Evolutionary conservation across 805 yeast species (phyloP).

Genomic region (Kodamaea kakaduensis): DNA sequence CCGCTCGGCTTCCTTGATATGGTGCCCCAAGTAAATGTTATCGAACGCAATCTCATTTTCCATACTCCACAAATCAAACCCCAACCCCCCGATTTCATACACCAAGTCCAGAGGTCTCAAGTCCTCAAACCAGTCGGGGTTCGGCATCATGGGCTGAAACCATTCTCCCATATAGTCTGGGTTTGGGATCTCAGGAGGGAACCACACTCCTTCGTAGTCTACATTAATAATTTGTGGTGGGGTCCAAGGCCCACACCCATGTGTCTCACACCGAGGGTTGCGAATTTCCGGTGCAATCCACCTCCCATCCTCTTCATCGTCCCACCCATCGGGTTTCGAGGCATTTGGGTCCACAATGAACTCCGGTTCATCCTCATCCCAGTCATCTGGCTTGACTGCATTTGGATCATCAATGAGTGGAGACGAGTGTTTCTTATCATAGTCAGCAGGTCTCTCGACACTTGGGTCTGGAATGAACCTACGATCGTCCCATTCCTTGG

Average conservation of each 20-base stretch:
- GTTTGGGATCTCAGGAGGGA: conserved; percentile 60
- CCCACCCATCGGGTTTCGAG: conserved; percentile 73
- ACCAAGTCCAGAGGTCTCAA: conserved; percentile 54
- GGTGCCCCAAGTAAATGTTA: conserved; percentile 82
- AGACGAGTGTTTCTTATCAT: conserved; percentile 71
- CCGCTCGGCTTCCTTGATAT: conserved; percentile 76
- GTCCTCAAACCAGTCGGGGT: conserved; percentile 68
- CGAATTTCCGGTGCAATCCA: conserved; percentile 69
- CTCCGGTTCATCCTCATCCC: conserved; percentile 65
- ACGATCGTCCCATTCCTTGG: conserved; percentile 79
- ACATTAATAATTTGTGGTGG: conserved; percentile 67
- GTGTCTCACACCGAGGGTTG: conserved; percentile 65
- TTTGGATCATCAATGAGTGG: conserved; percentile 59
- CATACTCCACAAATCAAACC: conserved; percentile 90
- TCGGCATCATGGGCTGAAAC: conserved; percentile 61
- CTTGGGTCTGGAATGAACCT: conserved; percentile 65
- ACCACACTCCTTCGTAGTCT: conserved; percentile 74
- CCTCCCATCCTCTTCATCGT: conserved; percentile 84
- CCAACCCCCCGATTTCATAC: conserved; percentile 67
- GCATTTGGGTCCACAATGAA: conserved; percentile 68
- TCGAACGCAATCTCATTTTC: conserved; percentile 70
- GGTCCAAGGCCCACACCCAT: conserved; percentile 81
- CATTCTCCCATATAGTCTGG: conserved; percentile 80
- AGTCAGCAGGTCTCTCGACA: conserved; percentile 70
- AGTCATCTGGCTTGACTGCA: conserved; percentile 66